Evolutionary conservation across 1,139 yeast species (phyloP).

Genomic region (Martiniozyma asiatica): DNA sequence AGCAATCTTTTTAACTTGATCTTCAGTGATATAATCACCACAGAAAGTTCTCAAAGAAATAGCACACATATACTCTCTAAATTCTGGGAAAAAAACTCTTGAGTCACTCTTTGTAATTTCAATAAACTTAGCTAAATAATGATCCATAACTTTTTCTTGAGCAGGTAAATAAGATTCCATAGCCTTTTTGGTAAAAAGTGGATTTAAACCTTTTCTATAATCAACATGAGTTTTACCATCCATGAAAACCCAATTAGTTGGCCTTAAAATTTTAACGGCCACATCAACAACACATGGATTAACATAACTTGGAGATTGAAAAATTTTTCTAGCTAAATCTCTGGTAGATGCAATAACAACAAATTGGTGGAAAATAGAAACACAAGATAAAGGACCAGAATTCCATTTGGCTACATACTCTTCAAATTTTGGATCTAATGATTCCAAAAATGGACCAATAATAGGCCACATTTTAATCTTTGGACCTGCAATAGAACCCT

Average conservation of each 20-base stretch:
- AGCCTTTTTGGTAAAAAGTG: slow-evolving; percentile 76
- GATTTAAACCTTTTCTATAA: slow-evolving; percentile 82
- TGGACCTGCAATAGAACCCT: slow-evolving; percentile 90
- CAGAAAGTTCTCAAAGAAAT: slow-evolving; percentile 86
- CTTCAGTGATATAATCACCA: slow-evolving; percentile 87
- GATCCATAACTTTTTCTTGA: slow-evolving; percentile 74
- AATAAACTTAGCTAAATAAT: slow-evolving; percentile 58
- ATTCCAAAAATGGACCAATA: slow-evolving; percentile 91
- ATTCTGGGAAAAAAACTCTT: slow-evolving; percentile 73
- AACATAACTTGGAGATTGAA: slow-evolving; percentile 75
- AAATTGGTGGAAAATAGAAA: slow-evolving; percentile 93
- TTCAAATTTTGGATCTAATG: slow-evolving; percentile 92
- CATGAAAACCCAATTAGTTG: slow-evolving; percentile 92
- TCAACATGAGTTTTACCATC: slow-evolving; percentile 94
- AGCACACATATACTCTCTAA: slow-evolving; percentile 94
- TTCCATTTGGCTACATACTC: slow-evolving; percentile 90
- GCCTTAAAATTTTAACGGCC: slow-evolving; percentile 83
- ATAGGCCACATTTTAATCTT: slow-evolving; percentile 78
- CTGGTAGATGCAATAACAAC: slow-evolving; percentile 90
- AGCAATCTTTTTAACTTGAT: slow-evolving; percentile 74
- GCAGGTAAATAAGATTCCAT: slow-evolving; percentile 73
- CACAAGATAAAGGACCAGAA: slow-evolving; percentile 89
- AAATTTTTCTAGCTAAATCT: slow-evolving; percentile 81
- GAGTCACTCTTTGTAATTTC: slow-evolving; percentile 46
- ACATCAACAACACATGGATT: slow-evolving; percentile 98